Evolutionary conservation across 257 asterid genomes (phyloP), one percentile per base, ranked within the genome.

Genomic region (Verbascum thapsus): DNA sequence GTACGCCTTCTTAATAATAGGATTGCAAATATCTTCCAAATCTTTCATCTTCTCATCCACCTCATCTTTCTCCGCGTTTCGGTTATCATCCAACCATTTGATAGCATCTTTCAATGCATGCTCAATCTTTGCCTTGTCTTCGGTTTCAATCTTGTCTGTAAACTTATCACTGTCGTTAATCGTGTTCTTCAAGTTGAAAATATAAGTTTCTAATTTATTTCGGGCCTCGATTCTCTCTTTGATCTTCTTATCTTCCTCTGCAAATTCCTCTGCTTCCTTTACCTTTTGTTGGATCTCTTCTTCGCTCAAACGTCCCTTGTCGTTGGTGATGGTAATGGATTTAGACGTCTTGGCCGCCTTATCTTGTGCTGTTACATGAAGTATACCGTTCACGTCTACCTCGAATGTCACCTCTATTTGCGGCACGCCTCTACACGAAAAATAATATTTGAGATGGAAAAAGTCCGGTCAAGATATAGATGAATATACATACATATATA

Each of bases 341-440:
- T 80, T 69, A 0, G 74, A 73, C 40, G 76, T 78, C 32, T 74
- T 81, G 20, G 83, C 71, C 32, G 86, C 90, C 58, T 83, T 83
- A 41, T 83, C 90, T 40, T 77, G 82, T 2, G 89, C 89, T 59
- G 57, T 75, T 10, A 83, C 82, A 22, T 77, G 70, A 3, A 83
- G 71, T 13, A 83, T 83, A 12, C 84, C 78, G 17, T 83, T 75
- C 17, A 80, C 82, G 64, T 80, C 89, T 1, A 83, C 86, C 50
- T 74, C 82, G 17, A 83, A 83, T 16, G 89, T 80, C 2, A 83
- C 86, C 57, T 83, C 86, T 7, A 83, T 83, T 54, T 83, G 86
- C 26, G 89, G 82, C 20, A 79, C 77, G 57, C 89, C 89, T 73
- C 86, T 82, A 66, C 59, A 16, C 16, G 26, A 6, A 3, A 62